Conservation (phyloP, 768 basidiomycete genomes). For the Leccinum imitatum region DNA sequence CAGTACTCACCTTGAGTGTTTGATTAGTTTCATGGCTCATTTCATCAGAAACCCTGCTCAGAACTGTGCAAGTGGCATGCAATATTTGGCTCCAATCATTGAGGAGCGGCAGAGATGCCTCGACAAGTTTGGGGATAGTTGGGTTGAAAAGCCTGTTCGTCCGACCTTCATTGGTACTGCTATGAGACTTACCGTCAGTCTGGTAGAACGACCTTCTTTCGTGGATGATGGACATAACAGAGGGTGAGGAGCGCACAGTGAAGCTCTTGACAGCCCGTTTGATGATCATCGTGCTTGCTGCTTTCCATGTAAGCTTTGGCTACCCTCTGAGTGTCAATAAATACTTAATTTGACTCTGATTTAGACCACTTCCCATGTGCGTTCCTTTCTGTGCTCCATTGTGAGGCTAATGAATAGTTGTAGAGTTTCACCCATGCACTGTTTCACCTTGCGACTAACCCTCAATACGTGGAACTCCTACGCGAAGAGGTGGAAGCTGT, state of each 20-base stretch:
- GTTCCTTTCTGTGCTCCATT: background rate
- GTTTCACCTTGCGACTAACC: background rate
- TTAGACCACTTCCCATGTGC: background rate
- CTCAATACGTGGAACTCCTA: background rate
- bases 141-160: background rate
- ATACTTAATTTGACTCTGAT: background rate
- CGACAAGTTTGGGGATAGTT: background rate
- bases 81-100: slow-evolving; percentile 2
- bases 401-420: background rate
- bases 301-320: slow-evolving; percentile 14
- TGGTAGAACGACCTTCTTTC: background rate
- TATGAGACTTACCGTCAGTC: background rate
- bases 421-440: background rate
- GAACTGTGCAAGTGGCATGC: background rate
- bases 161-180: background rate
- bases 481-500: background rate
- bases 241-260: background rate
- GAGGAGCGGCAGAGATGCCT: background rate
- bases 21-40: background rate
- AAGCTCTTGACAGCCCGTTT: background rate
- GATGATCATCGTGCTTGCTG: background rate
- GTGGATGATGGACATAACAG: background rate
- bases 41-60: background rate
- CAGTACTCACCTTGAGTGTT: background rate
- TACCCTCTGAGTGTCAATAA: background rate